Evolutionary conservation across 441 rosid genomes (phyloP), one percentile per base, ranked within the genome.

Genomic region (Pelargonium cotyledonis): DNA sequence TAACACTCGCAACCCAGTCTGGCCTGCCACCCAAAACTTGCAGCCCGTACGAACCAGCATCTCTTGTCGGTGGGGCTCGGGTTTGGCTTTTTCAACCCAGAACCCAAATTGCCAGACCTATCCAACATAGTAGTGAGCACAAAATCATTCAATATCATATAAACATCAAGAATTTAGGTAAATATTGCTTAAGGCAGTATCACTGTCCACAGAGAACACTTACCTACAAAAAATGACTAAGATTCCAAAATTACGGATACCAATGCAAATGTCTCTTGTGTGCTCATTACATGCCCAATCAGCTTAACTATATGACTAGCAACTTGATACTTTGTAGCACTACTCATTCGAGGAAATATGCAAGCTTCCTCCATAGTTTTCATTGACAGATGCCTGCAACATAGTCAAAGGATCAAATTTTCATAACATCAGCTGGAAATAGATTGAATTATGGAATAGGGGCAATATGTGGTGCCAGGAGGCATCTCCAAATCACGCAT

Each of bases 351-450:
- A 71, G 38, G 78, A 72, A 65, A 86, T 72, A 68, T 75, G 68
- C 72, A 91, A 76, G 74, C 67, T 82, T 80, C 97, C 97, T 69
- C 94, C 96, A 77, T 91, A 91, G 66, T 72, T 72, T 79, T 85
- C 92, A 77, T 73, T 79, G 67, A 89, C 82, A 70, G 79, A 78
- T 38, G 86, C 85, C 96, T 91, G 65, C 19, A 64, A 60, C 9
- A 64, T 38, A 63, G 47, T 60, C 63, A 23, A 60, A 21, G 46
- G 46, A 41, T 8, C 46, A 41, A 1, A 41, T 9, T 41, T 41
- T 41, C 46, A 41, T 8, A 41, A 41, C 46, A 41, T 41, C 46
- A 41, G 46, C 46, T 41, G 46, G 46, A 14, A 60, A 60, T 21
- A 60, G 12, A 23, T 23, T 60, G 63, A 14, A 60, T 21, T 6